Percentiles rank a stretch among this genome's conserved stretches.
Evolutionary conservation across 768 basidiomycete genomes (phyloP).

Genomic region (Calocera viscosa): DNA sequence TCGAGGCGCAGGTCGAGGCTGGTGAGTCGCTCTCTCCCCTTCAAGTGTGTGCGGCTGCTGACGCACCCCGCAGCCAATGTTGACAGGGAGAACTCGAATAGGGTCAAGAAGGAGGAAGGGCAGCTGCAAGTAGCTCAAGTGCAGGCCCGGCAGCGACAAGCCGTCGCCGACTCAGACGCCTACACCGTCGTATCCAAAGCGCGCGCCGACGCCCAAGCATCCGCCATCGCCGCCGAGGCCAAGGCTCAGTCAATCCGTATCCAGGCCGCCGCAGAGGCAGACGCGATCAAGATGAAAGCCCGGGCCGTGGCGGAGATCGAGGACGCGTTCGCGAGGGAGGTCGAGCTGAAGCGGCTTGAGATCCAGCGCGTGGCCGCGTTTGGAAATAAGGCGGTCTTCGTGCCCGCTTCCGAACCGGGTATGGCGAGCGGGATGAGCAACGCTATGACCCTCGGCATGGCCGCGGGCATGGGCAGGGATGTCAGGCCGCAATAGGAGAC

Average conservation of each 20-base stretch:
- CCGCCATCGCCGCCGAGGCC: conserved; percentile 62
- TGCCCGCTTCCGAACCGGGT: conserved; percentile 30
- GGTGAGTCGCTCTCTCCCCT: conserved; percentile 34
- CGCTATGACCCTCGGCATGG: conserved; percentile 58
- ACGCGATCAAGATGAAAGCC: conserved; percentile 52
- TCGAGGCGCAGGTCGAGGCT: conserved; percentile 80
- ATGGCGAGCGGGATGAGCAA: conserved; percentile 46
- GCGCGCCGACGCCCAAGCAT: conserved; percentile 65
- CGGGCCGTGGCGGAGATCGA: conserved; percentile 47
- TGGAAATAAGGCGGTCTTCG: conserved; percentile 32
- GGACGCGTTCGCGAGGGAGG: conserved; percentile 61
- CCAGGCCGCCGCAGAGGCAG: conserved; percentile 61
- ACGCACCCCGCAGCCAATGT: conserved; percentile 44
- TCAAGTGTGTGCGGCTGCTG: background rate
- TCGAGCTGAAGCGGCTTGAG: conserved; percentile 58
- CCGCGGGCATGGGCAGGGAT: conserved; percentile 44
- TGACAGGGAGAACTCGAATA: conserved; percentile 76
- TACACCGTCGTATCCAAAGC: conserved; percentile 63
- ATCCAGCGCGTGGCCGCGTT: conserved; percentile 50
- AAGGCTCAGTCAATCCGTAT: conserved; percentile 26
- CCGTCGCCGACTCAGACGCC: conserved; percentile 63
- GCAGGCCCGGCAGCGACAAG: conserved; percentile 52
- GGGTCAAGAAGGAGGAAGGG: conserved; percentile 76
- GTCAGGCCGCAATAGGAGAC: background rate
- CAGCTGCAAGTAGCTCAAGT: conserved; percentile 63